phyloP scores from a whole-genome alignment of 345 rosid genomes.

The Eucalyptus sp. region DNA sequence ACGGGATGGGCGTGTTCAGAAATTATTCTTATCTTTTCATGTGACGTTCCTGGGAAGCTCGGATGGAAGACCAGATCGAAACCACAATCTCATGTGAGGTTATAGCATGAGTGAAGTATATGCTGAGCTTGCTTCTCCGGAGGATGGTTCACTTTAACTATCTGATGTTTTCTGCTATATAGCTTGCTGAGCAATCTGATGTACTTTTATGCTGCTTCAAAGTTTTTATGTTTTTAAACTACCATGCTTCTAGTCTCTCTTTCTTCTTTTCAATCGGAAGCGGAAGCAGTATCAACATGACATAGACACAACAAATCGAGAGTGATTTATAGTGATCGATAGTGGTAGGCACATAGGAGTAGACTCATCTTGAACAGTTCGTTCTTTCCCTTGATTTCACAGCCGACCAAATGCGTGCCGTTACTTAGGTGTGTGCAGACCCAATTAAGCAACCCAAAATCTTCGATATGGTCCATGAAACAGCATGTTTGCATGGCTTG shows the following conservation, averaged over 20 bases:
- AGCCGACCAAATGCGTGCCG: background rate
- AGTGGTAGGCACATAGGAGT: background rate
- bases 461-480: too few relatives aligned
- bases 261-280: background rate
- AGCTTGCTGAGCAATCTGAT: background rate
- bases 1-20: background rate
- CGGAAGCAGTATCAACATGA: background rate
- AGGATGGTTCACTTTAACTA: background rate
- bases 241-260: background rate
- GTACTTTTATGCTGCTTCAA: background rate
- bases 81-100: background rate
- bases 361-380: background rate
- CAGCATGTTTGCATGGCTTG: background rate
- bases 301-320: background rate
- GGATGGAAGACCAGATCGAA: background rate
- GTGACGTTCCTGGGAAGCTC: background rate
- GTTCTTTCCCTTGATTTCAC: background rate
- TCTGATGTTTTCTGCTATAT: background rate
- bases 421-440: too few relatives aligned
- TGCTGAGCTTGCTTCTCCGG: background rate
- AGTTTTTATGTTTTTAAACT: background rate
- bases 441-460: too few relatives aligned
- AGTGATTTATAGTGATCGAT: background rate
- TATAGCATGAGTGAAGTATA: background rate
- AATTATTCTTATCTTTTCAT: background rate